Conservation (phyloP, 2,329 filamentous ascomycete genomes). For the Kalaharituber pfeilii region DNA sequence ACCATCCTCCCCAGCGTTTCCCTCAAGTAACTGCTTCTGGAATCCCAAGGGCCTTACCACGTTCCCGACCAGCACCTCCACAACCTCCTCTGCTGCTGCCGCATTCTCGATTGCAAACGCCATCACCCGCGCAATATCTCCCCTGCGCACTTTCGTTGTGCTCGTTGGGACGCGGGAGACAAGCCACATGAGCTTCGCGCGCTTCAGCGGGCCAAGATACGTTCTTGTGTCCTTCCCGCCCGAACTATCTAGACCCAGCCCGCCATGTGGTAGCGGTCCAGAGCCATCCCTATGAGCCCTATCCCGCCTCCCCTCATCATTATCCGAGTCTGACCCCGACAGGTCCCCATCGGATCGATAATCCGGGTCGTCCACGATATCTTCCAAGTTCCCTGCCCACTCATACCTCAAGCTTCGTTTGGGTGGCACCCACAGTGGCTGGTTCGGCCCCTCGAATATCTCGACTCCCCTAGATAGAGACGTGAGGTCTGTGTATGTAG, state of each 20-base stretch:
- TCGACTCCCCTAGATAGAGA: conserved; percentile 12
- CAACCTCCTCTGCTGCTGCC: conserved; percentile 67
- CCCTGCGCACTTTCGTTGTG: conserved; percentile 56
- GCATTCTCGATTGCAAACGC: conserved; percentile 80
- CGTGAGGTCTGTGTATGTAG: conserved; percentile 15
- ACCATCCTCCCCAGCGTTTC: conserved; percentile 38
- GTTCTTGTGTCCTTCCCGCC: conserved; percentile 34
- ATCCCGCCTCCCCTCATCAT: conserved; percentile 16
- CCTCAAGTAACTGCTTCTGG: conserved; percentile 24
- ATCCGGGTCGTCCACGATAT: conserved; percentile 67
- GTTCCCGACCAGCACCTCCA: conserved; percentile 73
- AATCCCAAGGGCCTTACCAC: conserved; percentile 58
- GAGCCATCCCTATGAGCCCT: conserved; percentile 15
- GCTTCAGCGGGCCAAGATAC: conserved; percentile 66
- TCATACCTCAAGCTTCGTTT: conserved; percentile 61
- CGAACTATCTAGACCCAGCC: background rate
- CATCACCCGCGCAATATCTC: conserved; percentile 71
- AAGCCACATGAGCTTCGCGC: conserved; percentile 67
- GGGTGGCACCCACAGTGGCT: conserved; percentile 51
- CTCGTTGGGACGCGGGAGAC: conserved; percentile 65
- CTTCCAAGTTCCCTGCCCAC: conserved; percentile 56
- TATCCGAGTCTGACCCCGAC: conserved; percentile 27
- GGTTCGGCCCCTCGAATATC: conserved; percentile 57
- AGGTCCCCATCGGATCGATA: conserved; percentile 77
- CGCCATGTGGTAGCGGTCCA: conserved; percentile 19